Base-by-base conservation (phyloP, 208 protist genomes). In the Leishmania tropica region DNA sequence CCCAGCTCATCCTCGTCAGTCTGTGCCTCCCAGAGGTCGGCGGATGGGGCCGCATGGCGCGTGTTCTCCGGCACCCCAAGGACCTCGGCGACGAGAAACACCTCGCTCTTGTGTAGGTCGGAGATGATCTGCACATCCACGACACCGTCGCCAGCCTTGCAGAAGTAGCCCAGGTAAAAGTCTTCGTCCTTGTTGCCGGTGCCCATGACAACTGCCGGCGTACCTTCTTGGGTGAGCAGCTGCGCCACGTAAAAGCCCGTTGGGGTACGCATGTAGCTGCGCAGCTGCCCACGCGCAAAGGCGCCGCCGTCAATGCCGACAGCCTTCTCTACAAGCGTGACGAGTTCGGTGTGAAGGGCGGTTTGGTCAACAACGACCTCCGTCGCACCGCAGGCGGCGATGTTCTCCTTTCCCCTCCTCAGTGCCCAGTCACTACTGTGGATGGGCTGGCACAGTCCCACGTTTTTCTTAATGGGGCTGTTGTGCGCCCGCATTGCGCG, bases 111-210 rank as follows among this genome's bases (percentile, higher is more conserved):
- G 89, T 99, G 98, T 35, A 99, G 85, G 84, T 99, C 98, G 19
- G 94, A 92, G 73, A 99, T 99, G 42, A 99, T 76, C 86, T 99
- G 97, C 74, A 99, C 90, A 88, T 99, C 98, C 71, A 98, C 97
- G 31, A 99, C 93, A 31, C 98, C 98, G 80, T 99, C 98, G 21
- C 98, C 98, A 6, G 98, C 98, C 84, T 99, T 99, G 89, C 96
- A 99, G 78, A 99, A 99, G 85, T 99, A 99, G 45, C 88, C 94
- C 15, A 99, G 87, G 84, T 99, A 99, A 47, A 96, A 97, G 81
- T 99, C 98, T 81, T 99, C 98, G 80, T 99, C 98, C 90, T 93
- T 98, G 90, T 99, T 99, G 17, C 98, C 98, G 28, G 98, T 99
- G 24, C 98, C 98, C 90, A 99, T 97, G 28, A 99, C 98, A 79